Evolutionary conservation across 192 early-diverging fungal genomes (phyloP).

Genomic region (Lobosporangium transversale): DNA sequence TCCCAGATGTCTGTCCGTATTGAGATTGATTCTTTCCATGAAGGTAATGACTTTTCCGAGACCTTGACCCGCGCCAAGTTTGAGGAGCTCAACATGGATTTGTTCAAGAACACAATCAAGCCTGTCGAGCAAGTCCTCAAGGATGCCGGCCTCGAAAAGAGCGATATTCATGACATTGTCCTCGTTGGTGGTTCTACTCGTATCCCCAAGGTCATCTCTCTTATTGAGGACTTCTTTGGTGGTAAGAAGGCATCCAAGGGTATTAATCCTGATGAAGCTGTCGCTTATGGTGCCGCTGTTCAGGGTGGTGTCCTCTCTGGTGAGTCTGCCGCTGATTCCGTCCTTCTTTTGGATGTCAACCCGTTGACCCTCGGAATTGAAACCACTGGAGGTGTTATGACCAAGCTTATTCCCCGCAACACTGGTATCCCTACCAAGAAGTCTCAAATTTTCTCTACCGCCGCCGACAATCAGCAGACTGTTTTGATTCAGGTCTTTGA

Average conservation of each 20-base stretch:
- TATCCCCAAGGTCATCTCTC: slow-evolving; percentile 91
- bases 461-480: slow-evolving; percentile 82
- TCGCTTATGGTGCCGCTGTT: slow-evolving; percentile 92
- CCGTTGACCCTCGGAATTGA: slow-evolving; percentile 87
- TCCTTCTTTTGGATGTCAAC: slow-evolving; percentile 83
- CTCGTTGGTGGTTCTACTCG: slow-evolving; percentile 92
- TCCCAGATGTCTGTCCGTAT: slow-evolving; percentile 86
- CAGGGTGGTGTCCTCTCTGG: slow-evolving; percentile 84
- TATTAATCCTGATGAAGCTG: slow-evolving; percentile 97
- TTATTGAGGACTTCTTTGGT: slow-evolving; percentile 81
- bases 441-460: slow-evolving; percentile 83
- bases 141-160: slow-evolving; percentile 83
- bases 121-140: slow-evolving; percentile 92
- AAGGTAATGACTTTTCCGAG: slow-evolving; percentile 87
- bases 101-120: slow-evolving; percentile 91
- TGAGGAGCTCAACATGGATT: slow-evolving; percentile 89
- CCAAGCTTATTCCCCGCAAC: slow-evolving; percentile 84
- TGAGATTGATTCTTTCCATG: slow-evolving; percentile 90
- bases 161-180: slow-evolving; percentile 80
- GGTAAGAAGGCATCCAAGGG: slow-evolving; percentile 85
- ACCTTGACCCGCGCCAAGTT: slow-evolving; percentile 96
- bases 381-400: slow-evolving; percentile 86
- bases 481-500: slow-evolving; percentile 87
- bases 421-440: slow-evolving; percentile 82
- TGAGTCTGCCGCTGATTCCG: slow-evolving; percentile 66